Conservation (phyloP, 1,284 basidiomycete species). For the Neolentinus lepideus region DNA sequence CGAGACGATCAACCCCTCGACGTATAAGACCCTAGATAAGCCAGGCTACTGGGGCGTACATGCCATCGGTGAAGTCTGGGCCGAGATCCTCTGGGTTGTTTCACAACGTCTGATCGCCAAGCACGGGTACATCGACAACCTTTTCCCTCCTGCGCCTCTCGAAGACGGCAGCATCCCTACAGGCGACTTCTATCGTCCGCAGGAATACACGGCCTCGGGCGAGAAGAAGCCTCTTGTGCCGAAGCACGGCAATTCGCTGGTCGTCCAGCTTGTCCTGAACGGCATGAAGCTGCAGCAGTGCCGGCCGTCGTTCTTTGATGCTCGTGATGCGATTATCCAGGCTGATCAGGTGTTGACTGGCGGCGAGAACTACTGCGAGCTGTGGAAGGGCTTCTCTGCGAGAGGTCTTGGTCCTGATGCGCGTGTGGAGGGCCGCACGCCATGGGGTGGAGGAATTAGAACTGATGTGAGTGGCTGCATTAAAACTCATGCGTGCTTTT, state of each 20-base stretch:
- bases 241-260: slow-evolving; percentile 87
- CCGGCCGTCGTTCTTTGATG: slow-evolving; percentile 86
- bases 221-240: slow-evolving; percentile 65
- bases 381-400: slow-evolving; percentile 83
- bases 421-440: slow-evolving; percentile 67
- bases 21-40: slow-evolving; percentile 94
- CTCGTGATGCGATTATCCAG: slow-evolving; percentile 88
- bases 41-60: slow-evolving; percentile 90
- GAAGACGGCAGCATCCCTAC: slow-evolving; percentile 54
- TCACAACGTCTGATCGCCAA: slow-evolving; percentile 70
- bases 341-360: slow-evolving; percentile 90
- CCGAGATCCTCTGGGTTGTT: slow-evolving; percentile 87
- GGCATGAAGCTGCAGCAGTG: slow-evolving; percentile 96
- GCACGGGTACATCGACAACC: slow-evolving; percentile 71
- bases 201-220: slow-evolving; percentile 24
- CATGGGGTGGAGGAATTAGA: slow-evolving; percentile 91
- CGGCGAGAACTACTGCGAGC: slow-evolving; percentile 86
- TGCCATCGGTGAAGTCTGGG: slow-evolving; percentile 94
- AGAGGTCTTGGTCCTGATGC: slow-evolving; percentile 80
- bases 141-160: slow-evolving; percentile 74
- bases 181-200: slow-evolving; percentile 69
- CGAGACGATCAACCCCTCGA: slow-evolving; percentile 78
- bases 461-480: slow-evolving; percentile 38
- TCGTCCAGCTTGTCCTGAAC: slow-evolving; percentile 81
- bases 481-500: background rate